These are phyloP conservation scores for Sicyos edulis DNA, from an alignment of 306 rosid species.

Conservation along the genomic window DNA sequence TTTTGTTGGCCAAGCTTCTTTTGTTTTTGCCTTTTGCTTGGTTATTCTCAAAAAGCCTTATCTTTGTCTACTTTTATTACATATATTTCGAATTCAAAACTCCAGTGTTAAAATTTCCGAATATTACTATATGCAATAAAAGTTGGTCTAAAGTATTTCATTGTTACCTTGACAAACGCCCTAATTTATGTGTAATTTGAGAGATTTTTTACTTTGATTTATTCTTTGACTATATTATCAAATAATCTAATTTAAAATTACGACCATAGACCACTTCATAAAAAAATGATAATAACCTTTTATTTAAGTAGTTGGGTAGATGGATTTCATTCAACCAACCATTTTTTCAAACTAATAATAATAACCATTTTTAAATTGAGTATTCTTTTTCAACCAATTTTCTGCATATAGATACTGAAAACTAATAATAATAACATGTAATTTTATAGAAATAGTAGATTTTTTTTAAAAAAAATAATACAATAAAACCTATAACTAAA, in stretches of 20 bases:
- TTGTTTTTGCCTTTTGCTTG: neutral
- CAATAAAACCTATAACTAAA: too few relatives aligned
- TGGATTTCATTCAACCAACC: too few relatives aligned
- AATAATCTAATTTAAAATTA: neutral
- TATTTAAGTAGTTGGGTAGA: too few relatives aligned
- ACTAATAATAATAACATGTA: too few relatives aligned
- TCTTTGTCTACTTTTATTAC: slow-evolving; percentile 8
- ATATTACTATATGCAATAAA: neutral
- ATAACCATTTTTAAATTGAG: too few relatives aligned
- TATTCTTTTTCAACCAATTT: too few relatives aligned
- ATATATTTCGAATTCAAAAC: neutral
- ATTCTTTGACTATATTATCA: neutral
- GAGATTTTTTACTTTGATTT: neutral
- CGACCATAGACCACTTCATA: neutral
- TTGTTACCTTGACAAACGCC: too few relatives aligned
- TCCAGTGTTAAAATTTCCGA: neutral
- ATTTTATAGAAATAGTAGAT: too few relatives aligned
- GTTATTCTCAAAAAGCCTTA: neutral
- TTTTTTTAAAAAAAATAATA: too few relatives aligned
- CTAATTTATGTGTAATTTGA: neutral
- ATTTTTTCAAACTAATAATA: too few relatives aligned
- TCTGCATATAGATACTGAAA: too few relatives aligned
- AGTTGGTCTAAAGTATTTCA: neutral
- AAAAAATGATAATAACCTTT: neutral
- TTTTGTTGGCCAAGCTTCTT: neutral